Percentiles rank a stretch among this genome's conserved stretches.
These are phyloP conservation scores for Aegle marmelos DNA, from an alignment of 345 rosid species.

Conservation along the genomic window DNA sequence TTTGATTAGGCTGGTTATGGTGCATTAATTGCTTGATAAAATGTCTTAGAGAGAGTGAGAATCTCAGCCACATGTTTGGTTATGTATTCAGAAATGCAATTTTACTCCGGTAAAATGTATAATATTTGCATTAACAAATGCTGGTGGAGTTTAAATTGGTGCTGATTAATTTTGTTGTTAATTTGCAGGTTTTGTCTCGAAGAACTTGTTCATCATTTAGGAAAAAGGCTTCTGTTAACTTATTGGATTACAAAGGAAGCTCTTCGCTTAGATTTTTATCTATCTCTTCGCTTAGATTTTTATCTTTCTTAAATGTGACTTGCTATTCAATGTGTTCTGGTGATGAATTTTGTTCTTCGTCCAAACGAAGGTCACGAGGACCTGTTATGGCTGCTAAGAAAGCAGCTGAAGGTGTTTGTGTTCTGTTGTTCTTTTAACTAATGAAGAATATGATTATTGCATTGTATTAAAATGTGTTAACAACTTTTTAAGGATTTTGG, in stretches of 20 bases:
- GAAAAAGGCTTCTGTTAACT: conserved; percentile 36
- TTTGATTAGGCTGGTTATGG: background rate
- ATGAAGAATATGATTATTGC: background rate
- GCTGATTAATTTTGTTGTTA: conserved; percentile 16
- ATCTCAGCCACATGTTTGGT: background rate
- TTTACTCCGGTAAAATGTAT: background rate
- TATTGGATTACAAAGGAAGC: conserved; percentile 37
- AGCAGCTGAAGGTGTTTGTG: conserved; percentile 56
- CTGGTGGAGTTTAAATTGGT: background rate
- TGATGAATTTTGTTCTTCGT: conserved; percentile 44
- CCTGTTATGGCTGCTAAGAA: conserved; percentile 95
- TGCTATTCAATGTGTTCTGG: conserved; percentile 39
- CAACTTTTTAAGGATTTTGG: background rate
- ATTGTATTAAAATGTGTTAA: background rate
- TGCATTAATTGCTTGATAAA: conserved; percentile 41
- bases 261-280: conserved; percentile 47
- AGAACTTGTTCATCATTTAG: conserved; percentile 46
- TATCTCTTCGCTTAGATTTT: conserved; percentile 39
- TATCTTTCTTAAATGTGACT: conserved; percentile 44
- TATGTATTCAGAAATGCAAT: background rate
- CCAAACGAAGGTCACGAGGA: conserved; percentile 83
- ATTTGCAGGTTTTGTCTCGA: conserved; percentile 51
- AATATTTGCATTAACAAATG: background rate
- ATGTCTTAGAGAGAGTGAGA: conserved; percentile 12
- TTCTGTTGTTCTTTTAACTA: background rate